A percentile compares a stretch with the other conserved stretches of the same genome.
Conservation (phyloP, 2,329 filamentous ascomycete genomes). For the Alternaria solani region DNA sequence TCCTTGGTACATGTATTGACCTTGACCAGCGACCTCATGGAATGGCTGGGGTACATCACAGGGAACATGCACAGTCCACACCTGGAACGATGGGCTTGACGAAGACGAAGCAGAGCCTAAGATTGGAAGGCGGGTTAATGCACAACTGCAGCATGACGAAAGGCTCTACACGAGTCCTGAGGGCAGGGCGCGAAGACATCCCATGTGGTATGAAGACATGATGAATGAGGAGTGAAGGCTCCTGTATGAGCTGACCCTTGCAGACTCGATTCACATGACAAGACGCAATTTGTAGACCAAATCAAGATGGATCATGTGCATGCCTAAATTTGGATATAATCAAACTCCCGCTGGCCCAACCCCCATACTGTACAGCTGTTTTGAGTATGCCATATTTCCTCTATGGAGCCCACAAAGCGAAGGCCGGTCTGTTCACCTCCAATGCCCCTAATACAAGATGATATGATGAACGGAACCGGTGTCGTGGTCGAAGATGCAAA, state of each 20-base stretch:
- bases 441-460: constrained; percentile 24
- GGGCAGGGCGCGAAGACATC: constrained; percentile 30
- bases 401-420: constrained; percentile 8
- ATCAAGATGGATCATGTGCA: constrained; percentile 19
- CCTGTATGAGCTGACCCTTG: constrained; percentile 3
- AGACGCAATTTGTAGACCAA: background rate
- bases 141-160: constrained; percentile 49
- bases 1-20: constrained; percentile 21
- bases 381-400: constrained; percentile 17
- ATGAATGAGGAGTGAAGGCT: constrained; percentile 36
- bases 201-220: constrained; percentile 41
- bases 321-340: constrained; percentile 43
- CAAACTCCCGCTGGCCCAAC: constrained; percentile 48
- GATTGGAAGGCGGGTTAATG: constrained; percentile 47
- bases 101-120: constrained; percentile 65
- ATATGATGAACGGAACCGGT: constrained; percentile 27
- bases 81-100: constrained; percentile 72
- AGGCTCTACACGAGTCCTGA: constrained; percentile 40
- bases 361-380: constrained; percentile 45
- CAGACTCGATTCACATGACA: background rate
- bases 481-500: constrained; percentile 18
- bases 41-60: constrained; percentile 77
- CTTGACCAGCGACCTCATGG: constrained; percentile 75
- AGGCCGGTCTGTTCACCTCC: constrained; percentile 2
- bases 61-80: constrained; percentile 80